Evolutionary conservation across 192 early-diverging fungal species (phyloP).

Genomic region (Podila epigama): DNA sequence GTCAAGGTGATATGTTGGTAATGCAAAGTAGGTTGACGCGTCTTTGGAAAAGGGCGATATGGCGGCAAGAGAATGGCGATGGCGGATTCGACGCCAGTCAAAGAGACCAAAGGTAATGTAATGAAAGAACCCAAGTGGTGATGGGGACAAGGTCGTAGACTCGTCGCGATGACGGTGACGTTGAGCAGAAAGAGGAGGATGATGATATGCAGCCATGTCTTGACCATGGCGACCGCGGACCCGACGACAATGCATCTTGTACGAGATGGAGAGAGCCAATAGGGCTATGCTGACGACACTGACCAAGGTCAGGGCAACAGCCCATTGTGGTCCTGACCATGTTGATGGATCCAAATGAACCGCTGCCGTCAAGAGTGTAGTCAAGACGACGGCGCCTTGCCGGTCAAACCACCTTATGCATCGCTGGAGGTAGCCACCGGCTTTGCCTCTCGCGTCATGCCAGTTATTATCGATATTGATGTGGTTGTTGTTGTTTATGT

Average conservation of each 20-base stretch:
- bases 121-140: constrained; percentile 16
- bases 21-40: not conserved
- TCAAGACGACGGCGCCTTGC: not conserved
- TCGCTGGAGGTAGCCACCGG: not conserved
- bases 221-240: not conserved
- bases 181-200: not conserved
- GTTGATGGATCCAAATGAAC: not conserved
- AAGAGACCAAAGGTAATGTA: constrained; percentile 16
- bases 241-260: constrained; percentile 15
- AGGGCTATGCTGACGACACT: not conserved
- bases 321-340: not conserved
- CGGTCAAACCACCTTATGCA: not conserved
- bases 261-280: constrained; percentile 3
- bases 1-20: not conserved
- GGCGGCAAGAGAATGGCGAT: not conserved
- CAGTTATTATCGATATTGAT: too few relatives aligned
- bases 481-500: not conserved
- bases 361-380: not conserved
- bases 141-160: too few relatives aligned
- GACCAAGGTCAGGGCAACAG: not conserved
- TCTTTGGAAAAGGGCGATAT: not conserved
- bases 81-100: not conserved
- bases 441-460: too few relatives aligned
- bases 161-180: too few relatives aligned
- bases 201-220: not conserved